A percentile compares a stretch with the other conserved stretches of the same genome.
phyloP scores from a whole-genome alignment of 768 basidiomycete genomes.

The Suillus weaverae region DNA sequence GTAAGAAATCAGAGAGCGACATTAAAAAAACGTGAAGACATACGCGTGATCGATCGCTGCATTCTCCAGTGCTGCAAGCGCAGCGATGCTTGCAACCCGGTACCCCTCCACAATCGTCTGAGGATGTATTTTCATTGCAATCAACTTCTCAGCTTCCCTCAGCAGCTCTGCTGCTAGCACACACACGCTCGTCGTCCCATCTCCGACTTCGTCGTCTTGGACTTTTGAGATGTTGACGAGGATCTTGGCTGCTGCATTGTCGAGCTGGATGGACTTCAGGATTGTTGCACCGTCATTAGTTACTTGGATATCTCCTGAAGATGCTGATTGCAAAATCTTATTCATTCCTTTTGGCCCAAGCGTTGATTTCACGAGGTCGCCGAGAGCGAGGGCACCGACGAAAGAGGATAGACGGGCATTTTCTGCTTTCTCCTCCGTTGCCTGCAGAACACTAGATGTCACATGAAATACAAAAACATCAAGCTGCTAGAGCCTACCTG shows the following conservation, averaged over 20 bases:
- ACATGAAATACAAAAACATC: background rate
- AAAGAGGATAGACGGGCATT: constrained; percentile 98
- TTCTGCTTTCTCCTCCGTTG: constrained; percentile 93
- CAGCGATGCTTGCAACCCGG: constrained; percentile 85
- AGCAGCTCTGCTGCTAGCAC: constrained; percentile 90
- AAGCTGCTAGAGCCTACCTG: constrained; percentile 40
- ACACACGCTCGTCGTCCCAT: constrained; percentile 90
- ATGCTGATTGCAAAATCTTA: constrained; percentile 94
- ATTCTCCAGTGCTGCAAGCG: constrained; percentile 79
- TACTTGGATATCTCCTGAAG: constrained; percentile 90
- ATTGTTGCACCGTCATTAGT: constrained; percentile 99
- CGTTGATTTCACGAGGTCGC: constrained; percentile 98
- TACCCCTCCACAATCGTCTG: constrained; percentile 98
- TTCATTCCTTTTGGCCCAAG: constrained; percentile 99
- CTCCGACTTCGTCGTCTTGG: constrained; percentile 99
- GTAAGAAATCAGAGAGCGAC: background rate
- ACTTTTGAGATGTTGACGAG: constrained; percentile 99
- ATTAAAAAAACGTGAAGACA: constrained; percentile 27
- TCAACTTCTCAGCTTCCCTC: constrained; percentile 93
- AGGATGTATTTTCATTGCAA: constrained; percentile 90
- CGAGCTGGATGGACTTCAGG: constrained; percentile 93
- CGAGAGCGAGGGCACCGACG: constrained; percentile 94
- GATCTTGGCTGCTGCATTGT: constrained; percentile 99
- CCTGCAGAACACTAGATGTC: constrained; percentile 42
- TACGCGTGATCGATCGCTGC: constrained; percentile 84